phyloP scores from a whole-genome alignment of 2,329 filamentous ascomycete species.

The Alternaria viburni region DNA sequence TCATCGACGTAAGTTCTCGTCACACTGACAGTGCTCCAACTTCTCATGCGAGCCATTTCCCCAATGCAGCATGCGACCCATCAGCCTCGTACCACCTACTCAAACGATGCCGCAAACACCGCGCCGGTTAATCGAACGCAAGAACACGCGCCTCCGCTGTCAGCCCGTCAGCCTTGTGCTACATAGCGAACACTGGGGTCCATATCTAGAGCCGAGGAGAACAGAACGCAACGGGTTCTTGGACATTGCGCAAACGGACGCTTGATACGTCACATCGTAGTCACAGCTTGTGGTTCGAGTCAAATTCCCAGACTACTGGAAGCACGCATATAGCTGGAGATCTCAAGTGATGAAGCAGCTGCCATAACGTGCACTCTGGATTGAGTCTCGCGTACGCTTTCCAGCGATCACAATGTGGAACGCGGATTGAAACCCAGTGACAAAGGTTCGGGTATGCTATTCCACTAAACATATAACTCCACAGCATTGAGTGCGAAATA shows the following conservation, averaged over 20 bases:
- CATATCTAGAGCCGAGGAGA: neutral
- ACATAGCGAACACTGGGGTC: neutral
- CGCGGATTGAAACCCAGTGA: slow-evolving; percentile 6
- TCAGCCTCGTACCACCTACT: neutral
- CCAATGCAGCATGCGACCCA: neutral
- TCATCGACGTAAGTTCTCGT: neutral
- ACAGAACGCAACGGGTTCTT: neutral
- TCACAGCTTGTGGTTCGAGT: neutral
- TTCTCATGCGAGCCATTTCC: neutral
- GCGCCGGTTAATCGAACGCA: neutral
- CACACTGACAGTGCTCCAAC: neutral
- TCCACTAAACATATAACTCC: neutral
- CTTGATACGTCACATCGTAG: neutral
- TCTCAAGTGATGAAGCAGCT: neutral
- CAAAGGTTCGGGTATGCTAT: slow-evolving; percentile 21
- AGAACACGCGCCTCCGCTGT: neutral
- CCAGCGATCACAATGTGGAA: neutral
- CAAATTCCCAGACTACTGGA: neutral
- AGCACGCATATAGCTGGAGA: neutral
- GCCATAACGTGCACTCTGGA: neutral
- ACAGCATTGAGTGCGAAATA: slow-evolving; percentile 19
- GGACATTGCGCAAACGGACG: neutral
- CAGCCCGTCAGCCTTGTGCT: neutral
- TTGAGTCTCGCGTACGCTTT: neutral
- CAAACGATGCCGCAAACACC: neutral